Base-by-base conservation (phyloP, 1,139 yeast genomes). In the Chernovozyma sophiae-reginae region DNA sequence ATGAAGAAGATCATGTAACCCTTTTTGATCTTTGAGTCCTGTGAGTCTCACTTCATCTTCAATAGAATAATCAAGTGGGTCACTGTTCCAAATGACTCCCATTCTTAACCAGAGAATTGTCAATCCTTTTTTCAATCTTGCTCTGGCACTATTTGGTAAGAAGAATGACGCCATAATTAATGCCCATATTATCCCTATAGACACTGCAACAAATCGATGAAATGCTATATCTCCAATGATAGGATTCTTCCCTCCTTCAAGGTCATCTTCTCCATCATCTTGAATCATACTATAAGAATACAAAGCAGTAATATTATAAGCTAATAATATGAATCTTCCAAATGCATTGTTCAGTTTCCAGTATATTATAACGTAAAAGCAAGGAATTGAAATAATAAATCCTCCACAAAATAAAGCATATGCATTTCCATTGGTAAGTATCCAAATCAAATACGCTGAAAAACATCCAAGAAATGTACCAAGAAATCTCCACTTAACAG, bases 71-170 rank as follows among this genome's bases (percentile, higher is more conserved):
- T 65, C 73, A 40, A 70, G 53, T 4, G 74, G 74, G 42, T 61
- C 65, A 46, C 80, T 66, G 47, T 81, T 81, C 95, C 95, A 86
- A n/a, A 81, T 72, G 22, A 86, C 70, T 0, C 95, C 96, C 69
- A 86, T 69, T 36, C 89, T 64, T 31, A 86, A 61, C 95, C 95
- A 86, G 22, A 85, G 64, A 1, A 80, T 62, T 0, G 87, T 74
- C 20, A 86, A 56, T 0, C 86, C 86, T 25, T 69, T 68, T 44
- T 84, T 78, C 39, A 86, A 62, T 37, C 89, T 64, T 11, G 78
- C 65, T 33, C 95, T 65, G 0, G 95, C 95, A 51, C 86, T 79
- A 51, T 79, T 81, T 4, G 95, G 95, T 41, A 85, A 68, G 38
- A 86, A 72, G 2, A 76, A 63, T 22, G 80, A 62, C 0, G 82